Conservation (phyloP, 305 asterid genomes). For the Plantago lanceolata region DNA sequence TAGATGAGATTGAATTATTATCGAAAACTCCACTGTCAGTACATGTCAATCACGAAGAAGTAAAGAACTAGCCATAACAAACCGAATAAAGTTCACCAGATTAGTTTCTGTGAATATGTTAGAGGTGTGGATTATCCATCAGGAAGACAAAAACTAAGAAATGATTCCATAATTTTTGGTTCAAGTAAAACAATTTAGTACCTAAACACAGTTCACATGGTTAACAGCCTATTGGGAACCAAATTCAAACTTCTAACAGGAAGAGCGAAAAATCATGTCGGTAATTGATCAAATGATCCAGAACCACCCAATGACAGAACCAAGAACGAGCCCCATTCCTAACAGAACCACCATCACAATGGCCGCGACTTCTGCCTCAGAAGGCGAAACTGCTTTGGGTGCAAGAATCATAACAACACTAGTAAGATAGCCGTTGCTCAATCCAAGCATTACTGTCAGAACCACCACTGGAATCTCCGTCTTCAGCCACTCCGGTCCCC, state of each 20-base stretch:
- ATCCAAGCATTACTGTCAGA: constrained; percentile 52
- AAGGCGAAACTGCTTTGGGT: constrained; percentile 50
- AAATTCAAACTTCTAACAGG: not conserved
- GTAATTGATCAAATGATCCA: constrained; percentile 59
- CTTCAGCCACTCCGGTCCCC: constrained; percentile 76
- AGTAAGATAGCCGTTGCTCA: constrained; percentile 73
- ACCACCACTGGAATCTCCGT: constrained; percentile 51
- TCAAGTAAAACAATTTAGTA: not conserved
- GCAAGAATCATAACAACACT: constrained; percentile 78
- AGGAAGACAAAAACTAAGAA: not conserved
- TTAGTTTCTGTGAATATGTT: no score
- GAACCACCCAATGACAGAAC: constrained; percentile 71
- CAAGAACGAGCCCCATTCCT: constrained; percentile 64
- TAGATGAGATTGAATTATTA: not conserved
- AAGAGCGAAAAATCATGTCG: not conserved
- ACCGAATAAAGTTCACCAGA: no score
- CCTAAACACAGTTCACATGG: not conserved
- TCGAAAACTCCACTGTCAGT: not conserved
- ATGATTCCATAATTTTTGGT: not conserved
- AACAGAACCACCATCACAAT: constrained; percentile 60
- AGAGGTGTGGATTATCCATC: not conserved
- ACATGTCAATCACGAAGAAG: no score
- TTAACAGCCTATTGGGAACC: not conserved
- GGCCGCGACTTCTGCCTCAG: constrained; percentile 69
- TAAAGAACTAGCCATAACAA: no score